phyloP scores from a whole-genome alignment of 305 asterid species.

The Fraxinus floribunda region DNA sequence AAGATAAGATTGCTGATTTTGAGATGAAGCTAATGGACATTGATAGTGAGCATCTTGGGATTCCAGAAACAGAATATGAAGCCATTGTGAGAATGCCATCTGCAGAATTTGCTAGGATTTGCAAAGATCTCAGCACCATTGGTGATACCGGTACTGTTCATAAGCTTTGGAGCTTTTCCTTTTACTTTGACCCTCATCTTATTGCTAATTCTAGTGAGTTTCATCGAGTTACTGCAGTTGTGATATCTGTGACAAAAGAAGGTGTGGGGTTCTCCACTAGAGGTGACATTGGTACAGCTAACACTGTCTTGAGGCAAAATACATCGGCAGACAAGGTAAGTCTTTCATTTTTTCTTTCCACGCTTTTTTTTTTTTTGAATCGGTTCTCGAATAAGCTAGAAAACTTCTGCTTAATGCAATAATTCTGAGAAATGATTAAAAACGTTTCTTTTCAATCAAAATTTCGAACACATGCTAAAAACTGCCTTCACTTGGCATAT shows the following conservation, averaged over 20 bases:
- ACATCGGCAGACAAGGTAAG: constrained; percentile 80
- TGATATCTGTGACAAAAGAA: constrained; percentile 91
- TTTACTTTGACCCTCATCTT: background rate
- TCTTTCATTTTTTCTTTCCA: background rate
- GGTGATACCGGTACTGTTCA: constrained; percentile 72
- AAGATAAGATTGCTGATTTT: constrained; percentile 89
- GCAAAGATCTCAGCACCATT: constrained; percentile 84
- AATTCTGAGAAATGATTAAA: background rate
- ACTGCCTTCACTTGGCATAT: background rate
- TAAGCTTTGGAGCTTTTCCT: background rate
- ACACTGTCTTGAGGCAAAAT: constrained; percentile 79
- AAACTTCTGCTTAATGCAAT: background rate
- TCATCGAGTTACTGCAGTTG: constrained; percentile 46
- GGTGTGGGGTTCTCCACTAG: constrained; percentile 94
- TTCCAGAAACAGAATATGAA: constrained; percentile 86
- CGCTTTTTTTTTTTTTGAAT: background rate
- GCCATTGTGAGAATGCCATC: constrained; percentile 97
- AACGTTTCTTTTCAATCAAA: background rate
- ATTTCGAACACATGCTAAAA: background rate
- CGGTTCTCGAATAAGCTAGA: background rate
- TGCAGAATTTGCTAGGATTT: constrained; percentile 81
- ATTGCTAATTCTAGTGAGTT: background rate
- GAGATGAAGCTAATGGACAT: constrained; percentile 96
- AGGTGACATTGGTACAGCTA: constrained; percentile 90
- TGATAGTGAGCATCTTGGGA: constrained; percentile 92